Evolutionary conservation across 1,284 basidiomycete species (phyloP), one percentile per base, ranked within the genome.

Genomic region (Papiliotrema fonsecae): DNA sequence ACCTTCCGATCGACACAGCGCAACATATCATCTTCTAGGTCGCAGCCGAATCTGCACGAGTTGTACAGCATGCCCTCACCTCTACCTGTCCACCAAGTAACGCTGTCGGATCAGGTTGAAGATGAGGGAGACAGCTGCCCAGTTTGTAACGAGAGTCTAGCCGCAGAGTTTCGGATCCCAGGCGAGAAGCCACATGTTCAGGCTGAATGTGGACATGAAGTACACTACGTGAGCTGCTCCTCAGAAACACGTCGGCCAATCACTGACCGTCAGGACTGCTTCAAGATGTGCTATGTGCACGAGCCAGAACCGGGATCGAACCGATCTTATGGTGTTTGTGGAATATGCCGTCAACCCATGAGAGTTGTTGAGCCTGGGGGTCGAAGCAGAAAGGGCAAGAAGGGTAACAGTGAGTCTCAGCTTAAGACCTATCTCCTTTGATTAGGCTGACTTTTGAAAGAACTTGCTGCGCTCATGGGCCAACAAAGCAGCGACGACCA

Each of bases 181-280:
- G 93, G 94, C 16, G 94, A 98, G 76, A 97, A 94, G 69, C 89
- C 93, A 1, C 92, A 97, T 66, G 87, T 98, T 50, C 86, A 96
- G 24, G 94, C 94, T 26, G 85, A 90, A 64, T 98, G 94, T 62
- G 92, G 94, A n/a, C 94, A 98, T 75, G 86, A 88, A 10, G 81
- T 98, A 22, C 94, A 96, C 74, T 87, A 96, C 77, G 89, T 88
- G 57, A 66, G 82, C 76, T 6, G 34, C 10, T 37, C 26, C 11
- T n/a, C n/a, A n/a, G n/a, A n/a, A n/a, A n/a, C n/a, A n/a, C n/a
- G n/a, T n/a, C n/a, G n/a, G n/a, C n/a, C n/a, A 19, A 28, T 28
- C 18, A 35, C 52, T 48, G 31, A 55, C 41, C 6, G 7, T 5
- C 7, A 93, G 88, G 91, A 90, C 18, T 97, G 93, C 74, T 97